A percentile compares a stretch with the other conserved stretches of the same genome.
phyloP scores from a whole-genome alignment of 768 basidiomycete genomes.

The Suillus subalutaceus region DNA sequence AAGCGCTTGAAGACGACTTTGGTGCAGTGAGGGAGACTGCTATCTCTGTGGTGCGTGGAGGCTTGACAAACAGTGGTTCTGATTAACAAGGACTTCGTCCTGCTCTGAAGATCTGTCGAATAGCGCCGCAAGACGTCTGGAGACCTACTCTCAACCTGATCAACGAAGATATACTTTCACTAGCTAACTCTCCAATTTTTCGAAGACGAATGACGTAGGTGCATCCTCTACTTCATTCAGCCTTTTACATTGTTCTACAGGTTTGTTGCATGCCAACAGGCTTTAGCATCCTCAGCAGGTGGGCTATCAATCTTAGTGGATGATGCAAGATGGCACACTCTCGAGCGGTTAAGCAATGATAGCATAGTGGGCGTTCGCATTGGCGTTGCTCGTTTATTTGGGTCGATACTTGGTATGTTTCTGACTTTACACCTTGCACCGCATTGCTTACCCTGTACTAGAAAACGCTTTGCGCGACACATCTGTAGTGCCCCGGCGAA shows the following conservation, averaged over 20 bases:
- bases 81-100: conserved; percentile 3
- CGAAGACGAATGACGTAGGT: conserved; percentile 76
- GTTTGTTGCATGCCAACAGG: conserved; percentile 74
- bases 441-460: conserved; percentile 1
- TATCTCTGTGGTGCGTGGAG: conserved; percentile 58
- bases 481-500: conserved; percentile 31
- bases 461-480: background rate
- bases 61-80: conserved; percentile 16
- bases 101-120: conserved; percentile 6
- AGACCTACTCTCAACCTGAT: conserved; percentile 40
- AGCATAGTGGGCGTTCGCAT: conserved; percentile 83
- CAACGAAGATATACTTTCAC: conserved; percentile 41
- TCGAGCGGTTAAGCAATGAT: conserved; percentile 64
- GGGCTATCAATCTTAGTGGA: conserved; percentile 42
- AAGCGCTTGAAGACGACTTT: conserved; percentile 73
- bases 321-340: conserved; percentile 49
- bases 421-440: conserved; percentile 9
- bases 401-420: conserved; percentile 55
- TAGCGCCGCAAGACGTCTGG: conserved; percentile 25
- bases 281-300: conserved; percentile 45
- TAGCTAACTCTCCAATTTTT: conserved; percentile 51
- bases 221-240: conserved; percentile 14
- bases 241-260: conserved; percentile 41
- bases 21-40: conserved; percentile 86
- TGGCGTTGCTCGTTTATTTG: conserved; percentile 75